Evolutionary conservation across 148 eudicot genomes (phyloP), one percentile per base, ranked within the genome.

Genomic region (Fagopyrum homotropicum): DNA sequence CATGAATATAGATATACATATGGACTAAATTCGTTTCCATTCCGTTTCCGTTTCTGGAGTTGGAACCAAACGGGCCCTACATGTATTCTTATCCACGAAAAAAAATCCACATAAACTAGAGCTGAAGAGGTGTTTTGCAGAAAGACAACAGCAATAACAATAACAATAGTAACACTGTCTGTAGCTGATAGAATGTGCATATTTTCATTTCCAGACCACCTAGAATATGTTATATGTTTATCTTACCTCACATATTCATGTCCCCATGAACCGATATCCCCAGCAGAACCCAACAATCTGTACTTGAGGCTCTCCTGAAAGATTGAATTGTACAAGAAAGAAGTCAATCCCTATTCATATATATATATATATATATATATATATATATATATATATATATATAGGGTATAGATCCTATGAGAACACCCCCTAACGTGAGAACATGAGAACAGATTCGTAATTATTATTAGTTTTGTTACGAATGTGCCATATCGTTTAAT

Each of bases 211-310:
- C 30, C 63, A 57, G 9, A 7, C 63, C 63, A 57, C 12, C 63
- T 17, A 19, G 26, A 57, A 57, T 57, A 35, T 35, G 40, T 35
- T 35, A 2, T 35, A 35, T 19, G 61, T 17, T 8, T 64, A 17
- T 68, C 78, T 80, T 73, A 92, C 98, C 98, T 93, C 76, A 93
- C 95, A 83, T 93, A 93, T 78, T 91, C 99, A 83, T 92, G 99
- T 71, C 99, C 99, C 99, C 99, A 92, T 70, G 99, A 95, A 70
- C 97, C 97, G 75, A 95, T 95, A 78, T 95, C 99, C 78, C 97
- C 97, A 79, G 88, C 88, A 74, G 97, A 92, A 56, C 96, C 97
- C 85, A 92, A 77, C 60, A 95, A 76, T 78, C 94, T 89, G 82
- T 90, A 95, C 79, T 90, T 92, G 80, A 95, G 84, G 85, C 99